Conservation (phyloP, 176 grass and related monocot species). For the Alloteropsis semialata region DNA sequence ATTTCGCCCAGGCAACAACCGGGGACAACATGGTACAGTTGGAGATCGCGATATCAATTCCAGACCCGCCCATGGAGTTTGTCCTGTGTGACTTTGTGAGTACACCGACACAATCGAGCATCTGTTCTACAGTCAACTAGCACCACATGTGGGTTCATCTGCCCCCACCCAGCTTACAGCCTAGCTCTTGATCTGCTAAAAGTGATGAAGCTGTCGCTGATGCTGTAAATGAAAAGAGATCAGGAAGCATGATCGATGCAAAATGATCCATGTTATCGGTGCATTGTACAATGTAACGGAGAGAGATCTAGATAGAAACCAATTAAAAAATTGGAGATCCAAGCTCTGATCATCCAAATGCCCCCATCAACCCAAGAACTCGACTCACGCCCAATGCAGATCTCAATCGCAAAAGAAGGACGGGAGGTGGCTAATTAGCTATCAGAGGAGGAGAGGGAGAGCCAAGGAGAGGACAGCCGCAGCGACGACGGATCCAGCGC, state of each 20-base stretch:
- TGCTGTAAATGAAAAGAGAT: neutral
- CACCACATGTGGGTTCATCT: neutral
- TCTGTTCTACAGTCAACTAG: neutral
- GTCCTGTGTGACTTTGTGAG: neutral
- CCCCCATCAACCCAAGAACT: neutral
- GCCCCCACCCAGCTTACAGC: neutral
- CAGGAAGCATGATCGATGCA: neutral
- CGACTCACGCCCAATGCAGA: neutral
- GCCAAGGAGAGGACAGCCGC: neutral
- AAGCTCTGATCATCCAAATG: slow-evolving; percentile 8
- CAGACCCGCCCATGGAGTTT: neutral
- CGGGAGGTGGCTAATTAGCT: neutral
- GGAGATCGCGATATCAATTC: neutral
- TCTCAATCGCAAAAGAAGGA: neutral
- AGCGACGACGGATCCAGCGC: slow-evolving; percentile 11
- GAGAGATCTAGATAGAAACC: neutral
- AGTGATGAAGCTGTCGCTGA: neutral
- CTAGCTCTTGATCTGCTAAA: slow-evolving; percentile 44
- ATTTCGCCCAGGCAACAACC: slow-evolving; percentile 1
- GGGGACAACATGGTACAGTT: neutral
- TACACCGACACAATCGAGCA: slow-evolving; percentile 29
- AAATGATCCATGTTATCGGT: neutral
- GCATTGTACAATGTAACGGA: neutral
- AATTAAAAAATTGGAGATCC: neutral
- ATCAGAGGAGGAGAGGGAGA: neutral